Percentiles rank a stretch among this genome's conserved stretches.
These are phyloP conservation scores for Saturnispora saitoi DNA, from an alignment of 805 yeast species.

Conservation along the genomic window DNA sequence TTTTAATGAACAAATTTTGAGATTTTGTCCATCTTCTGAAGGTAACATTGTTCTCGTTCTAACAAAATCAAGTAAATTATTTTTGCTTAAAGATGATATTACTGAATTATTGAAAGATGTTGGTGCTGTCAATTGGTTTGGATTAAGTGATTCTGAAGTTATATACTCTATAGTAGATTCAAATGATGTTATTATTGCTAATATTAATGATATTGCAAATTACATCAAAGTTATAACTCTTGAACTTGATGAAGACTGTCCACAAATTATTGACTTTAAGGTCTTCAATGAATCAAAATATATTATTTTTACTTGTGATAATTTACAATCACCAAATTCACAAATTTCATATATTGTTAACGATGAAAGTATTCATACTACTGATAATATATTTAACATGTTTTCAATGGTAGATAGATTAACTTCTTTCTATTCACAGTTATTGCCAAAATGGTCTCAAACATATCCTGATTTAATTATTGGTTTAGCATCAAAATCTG, in stretches of 20 bases:
- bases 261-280: slow-evolving; percentile 5
- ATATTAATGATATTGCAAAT: slow-evolving; percentile 2
- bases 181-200: background rate
- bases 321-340: background rate
- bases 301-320: slow-evolving; percentile 4
- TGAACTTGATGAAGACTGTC: slow-evolving; percentile 12
- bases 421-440: slow-evolving; percentile 36
- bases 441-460: slow-evolving; percentile 35
- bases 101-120: background rate
- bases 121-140: slow-evolving; percentile 13
- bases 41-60: background rate
- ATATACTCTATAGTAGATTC: background rate
- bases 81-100: slow-evolving; percentile 4
- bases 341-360: slow-evolving; percentile 1
- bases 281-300: slow-evolving; percentile 3
- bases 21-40: slow-evolving; percentile 8
- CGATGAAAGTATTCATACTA: background rate
- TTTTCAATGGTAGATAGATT: slow-evolving; percentile 6
- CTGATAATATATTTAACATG: slow-evolving; percentile 6
- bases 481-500: slow-evolving; percentile 53
- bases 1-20: background rate
- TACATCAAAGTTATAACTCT: slow-evolving; percentile 12
- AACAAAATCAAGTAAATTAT: slow-evolving; percentile 5
- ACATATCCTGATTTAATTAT: slow-evolving; percentile 30
- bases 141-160: slow-evolving; percentile 1